Conservation (phyloP, 345 rosid genomes). For the Eucalyptus marginata region DNA sequence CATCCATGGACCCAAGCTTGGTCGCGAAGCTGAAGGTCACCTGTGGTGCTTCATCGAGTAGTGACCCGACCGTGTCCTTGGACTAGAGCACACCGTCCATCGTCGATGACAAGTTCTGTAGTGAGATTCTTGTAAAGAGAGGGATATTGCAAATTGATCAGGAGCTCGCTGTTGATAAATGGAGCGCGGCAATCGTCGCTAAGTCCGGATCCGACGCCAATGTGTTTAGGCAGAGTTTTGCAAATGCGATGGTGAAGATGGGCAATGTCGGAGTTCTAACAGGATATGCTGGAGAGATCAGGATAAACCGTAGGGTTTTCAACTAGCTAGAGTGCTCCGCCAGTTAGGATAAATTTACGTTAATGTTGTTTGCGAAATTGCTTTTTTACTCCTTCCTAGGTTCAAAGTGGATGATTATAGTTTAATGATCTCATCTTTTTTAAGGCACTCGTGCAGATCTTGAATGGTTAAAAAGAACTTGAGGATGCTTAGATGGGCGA, state of each 20-base stretch:
- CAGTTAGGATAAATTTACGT: too few species aligned
- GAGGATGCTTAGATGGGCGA: not conserved
- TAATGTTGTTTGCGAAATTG: not conserved
- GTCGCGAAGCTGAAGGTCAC: slow-evolving; percentile 15
- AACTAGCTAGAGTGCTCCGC: not conserved
- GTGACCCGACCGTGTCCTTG: not conserved
- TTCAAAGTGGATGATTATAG: not conserved
- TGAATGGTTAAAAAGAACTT: not conserved
- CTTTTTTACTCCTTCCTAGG: not conserved
- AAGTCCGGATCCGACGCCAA: slow-evolving; percentile 9
- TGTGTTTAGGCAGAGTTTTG: slow-evolving; percentile 28
- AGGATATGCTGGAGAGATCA: slow-evolving; percentile 43
- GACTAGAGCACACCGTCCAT: slow-evolving; percentile 11
- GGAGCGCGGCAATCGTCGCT: slow-evolving; percentile 22
- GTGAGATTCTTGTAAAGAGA: slow-evolving; percentile 19
- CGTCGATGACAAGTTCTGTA: slow-evolving; percentile 34
- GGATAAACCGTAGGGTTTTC: slow-evolving; percentile 42
- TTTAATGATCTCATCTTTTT: not conserved
- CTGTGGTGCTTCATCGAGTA: slow-evolving; percentile 4
- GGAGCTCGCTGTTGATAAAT: slow-evolving; percentile 19
- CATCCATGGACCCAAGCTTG: slow-evolving; percentile 34
- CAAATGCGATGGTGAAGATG: slow-evolving; percentile 49
- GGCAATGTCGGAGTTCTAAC: slow-evolving; percentile 32
- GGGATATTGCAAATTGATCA: slow-evolving; percentile 56
- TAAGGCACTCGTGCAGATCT: not conserved